phyloP scores from a whole-genome alignment of 2,329 filamentous ascomycete genomes.

The Penicillium thymicola region DNA sequence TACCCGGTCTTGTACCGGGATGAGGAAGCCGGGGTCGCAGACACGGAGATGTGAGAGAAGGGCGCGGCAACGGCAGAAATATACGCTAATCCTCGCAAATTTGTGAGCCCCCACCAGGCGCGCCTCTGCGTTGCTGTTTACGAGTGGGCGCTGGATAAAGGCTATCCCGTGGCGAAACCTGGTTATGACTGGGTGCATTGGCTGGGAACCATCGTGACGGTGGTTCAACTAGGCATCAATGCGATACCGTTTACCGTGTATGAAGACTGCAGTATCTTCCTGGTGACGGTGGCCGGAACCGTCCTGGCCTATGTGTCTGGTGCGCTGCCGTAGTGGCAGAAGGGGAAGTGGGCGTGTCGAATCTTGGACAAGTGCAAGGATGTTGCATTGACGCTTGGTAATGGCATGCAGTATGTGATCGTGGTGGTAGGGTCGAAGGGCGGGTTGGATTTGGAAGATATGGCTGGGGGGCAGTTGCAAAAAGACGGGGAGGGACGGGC shows the following conservation, averaged over 20 bases:
- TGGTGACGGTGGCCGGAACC: conserved; percentile 41
- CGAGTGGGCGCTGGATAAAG: conserved; percentile 13
- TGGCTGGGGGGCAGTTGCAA: conserved; percentile 30
- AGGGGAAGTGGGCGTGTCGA: conserved; percentile 46
- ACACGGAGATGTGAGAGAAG: conserved; percentile 11
- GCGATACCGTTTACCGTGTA: conserved; percentile 32
- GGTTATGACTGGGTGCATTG: conserved; percentile 16
- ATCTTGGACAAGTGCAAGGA: conserved; percentile 28
- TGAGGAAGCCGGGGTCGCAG: not conserved
- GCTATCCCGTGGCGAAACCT: not conserved
- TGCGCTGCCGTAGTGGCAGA: conserved; percentile 42
- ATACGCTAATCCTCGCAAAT: not conserved
- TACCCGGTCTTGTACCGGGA: not conserved
- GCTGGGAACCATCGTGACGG: conserved; percentile 19
- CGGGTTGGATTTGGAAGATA: conserved; percentile 44
- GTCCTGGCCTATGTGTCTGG: conserved; percentile 37
- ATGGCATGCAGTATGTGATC: conserved; percentile 42
- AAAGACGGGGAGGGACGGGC: not conserved
- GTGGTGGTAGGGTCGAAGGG: conserved; percentile 35
- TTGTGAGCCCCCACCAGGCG: not conserved
- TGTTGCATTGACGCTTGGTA: conserved; percentile 40
- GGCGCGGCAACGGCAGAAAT: not conserved
- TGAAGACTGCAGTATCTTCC: conserved; percentile 41
- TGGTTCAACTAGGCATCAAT: conserved; percentile 33
- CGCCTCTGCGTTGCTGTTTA: conserved; percentile 9